A percentile compares a stretch with the other conserved stretches of the same genome.
phyloP scores from a whole-genome alignment of 1,284 basidiomycete genomes.

The Ganoderma lingzhi region DNA sequence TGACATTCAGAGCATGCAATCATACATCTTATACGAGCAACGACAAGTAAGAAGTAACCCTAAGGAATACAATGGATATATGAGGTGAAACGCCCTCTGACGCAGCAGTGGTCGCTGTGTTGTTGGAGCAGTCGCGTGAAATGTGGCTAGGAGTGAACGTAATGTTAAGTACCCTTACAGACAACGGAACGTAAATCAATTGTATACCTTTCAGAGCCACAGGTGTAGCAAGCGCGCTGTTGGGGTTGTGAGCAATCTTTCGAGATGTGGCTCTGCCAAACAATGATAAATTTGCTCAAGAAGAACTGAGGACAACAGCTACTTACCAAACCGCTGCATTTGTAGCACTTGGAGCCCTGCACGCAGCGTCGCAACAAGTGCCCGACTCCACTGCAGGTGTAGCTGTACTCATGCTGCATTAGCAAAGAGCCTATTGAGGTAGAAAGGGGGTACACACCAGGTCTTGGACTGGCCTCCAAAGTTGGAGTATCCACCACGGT shows the following conservation, averaged over 20 bases:
- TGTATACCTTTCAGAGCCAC: slow-evolving; percentile 78
- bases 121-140: slow-evolving; percentile 78
- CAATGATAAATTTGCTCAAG: neutral
- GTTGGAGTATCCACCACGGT: slow-evolving; percentile 42
- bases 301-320: neutral
- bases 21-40: slow-evolving; percentile 23
- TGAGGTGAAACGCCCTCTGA: slow-evolving; percentile 35
- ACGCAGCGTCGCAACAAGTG: slow-evolving; percentile 90
- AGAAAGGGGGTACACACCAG: slow-evolving; percentile 60
- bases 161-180: slow-evolving; percentile 2
- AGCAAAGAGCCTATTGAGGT: slow-evolving; percentile 3
- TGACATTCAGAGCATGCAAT: slow-evolving; percentile 7
- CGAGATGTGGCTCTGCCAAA: slow-evolving; percentile 78
- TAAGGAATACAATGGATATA: slow-evolving; percentile 22
- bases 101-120: slow-evolving; percentile 40
- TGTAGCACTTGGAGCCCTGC: slow-evolving; percentile 89
- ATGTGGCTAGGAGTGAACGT: slow-evolving; percentile 66
- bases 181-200: neutral
- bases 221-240: slow-evolving; percentile 87
- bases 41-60: slow-evolving; percentile 26
- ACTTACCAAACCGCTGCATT: slow-evolving; percentile 80
- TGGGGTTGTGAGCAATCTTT: slow-evolving; percentile 86
- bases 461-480: slow-evolving; percentile 51
- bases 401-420: slow-evolving; percentile 52
- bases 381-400: slow-evolving; percentile 89